A percentile compares a stretch with the other conserved stretches of the same genome.
Evolutionary conservation across 345 rosid genomes (phyloP).

Genomic region (Rhodamnia argentea): DNA sequence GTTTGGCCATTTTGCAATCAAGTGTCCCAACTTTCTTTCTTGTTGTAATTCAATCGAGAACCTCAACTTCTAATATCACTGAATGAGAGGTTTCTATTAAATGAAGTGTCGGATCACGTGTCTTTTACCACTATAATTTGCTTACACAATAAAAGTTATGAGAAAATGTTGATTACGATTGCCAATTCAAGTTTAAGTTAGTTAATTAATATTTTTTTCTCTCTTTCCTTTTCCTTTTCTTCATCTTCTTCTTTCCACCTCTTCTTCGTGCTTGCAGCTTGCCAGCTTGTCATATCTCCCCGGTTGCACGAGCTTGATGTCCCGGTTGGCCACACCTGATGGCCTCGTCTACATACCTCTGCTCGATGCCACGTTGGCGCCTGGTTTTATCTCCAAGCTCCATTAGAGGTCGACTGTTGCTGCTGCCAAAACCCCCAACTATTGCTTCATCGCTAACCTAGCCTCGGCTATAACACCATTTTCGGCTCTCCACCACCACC

Average conservation of each 20-base stretch:
- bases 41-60: neutral
- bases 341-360: neutral
- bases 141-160: neutral
- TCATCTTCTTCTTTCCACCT: neutral
- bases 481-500: too few relatives aligned
- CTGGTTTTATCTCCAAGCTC: neutral
- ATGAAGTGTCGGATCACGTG: neutral
- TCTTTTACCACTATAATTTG: neutral
- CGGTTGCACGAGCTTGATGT: neutral
- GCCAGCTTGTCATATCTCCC: neutral
- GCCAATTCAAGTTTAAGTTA: neutral
- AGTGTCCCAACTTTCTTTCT: neutral
- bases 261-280: neutral
- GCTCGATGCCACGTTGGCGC: neutral
- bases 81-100: neutral
- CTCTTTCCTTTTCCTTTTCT: neutral
- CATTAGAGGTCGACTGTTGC: neutral
- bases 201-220: neutral
- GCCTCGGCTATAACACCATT: neutral
- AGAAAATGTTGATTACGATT: neutral
- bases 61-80: neutral
- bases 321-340: neutral
- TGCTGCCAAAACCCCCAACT: neutral
- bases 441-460: neutral
- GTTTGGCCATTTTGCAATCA: neutral